These are phyloP conservation scores for Scedosporium minutisporum DNA, from an alignment of 2,329 filamentous ascomycete genomes.

Conservation along the genomic window DNA sequence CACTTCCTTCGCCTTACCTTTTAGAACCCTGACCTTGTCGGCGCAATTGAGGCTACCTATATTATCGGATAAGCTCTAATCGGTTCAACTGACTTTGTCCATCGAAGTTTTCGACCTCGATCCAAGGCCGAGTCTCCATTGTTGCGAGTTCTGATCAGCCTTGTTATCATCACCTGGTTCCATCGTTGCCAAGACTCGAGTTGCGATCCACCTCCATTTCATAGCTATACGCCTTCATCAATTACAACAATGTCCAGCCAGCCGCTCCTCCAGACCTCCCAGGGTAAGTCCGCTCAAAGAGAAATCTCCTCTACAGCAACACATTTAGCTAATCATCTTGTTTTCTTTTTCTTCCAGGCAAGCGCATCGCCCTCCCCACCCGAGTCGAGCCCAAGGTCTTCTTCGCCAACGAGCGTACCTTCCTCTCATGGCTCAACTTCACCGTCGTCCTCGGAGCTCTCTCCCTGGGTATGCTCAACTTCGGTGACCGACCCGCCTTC, in stretches of 20 bases:
- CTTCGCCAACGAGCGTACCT: constrained; percentile 99
- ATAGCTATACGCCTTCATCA: background rate
- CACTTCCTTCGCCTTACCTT: background rate
- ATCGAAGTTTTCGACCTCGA: background rate
- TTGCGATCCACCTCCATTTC: background rate
- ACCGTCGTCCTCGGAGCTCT: constrained; percentile 95
- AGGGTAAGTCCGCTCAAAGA: constrained; percentile 48
- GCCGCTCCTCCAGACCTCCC: constrained; percentile 87
- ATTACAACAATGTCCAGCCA: constrained; percentile 73
- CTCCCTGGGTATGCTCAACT: constrained; percentile 95
- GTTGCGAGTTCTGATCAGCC: background rate
- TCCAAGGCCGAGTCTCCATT: background rate
- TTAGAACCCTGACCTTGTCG: background rate
- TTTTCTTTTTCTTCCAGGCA: constrained; percentile 48
- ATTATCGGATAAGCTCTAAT: background rate
- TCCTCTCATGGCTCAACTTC: constrained; percentile 99
- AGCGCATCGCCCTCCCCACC: constrained; percentile 94
- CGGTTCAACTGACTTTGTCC: background rate
- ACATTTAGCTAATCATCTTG: background rate
- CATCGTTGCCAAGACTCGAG: background rate
- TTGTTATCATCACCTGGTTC: background rate
- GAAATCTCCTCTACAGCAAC: background rate
- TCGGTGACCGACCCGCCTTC: constrained; percentile 87
- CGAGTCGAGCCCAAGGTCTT: constrained; percentile 99
- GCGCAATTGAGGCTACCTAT: background rate